A percentile compares a stretch with the other conserved stretches of the same genome.
phyloP scores from a whole-genome alignment of 2,329 filamentous ascomycete genomes.

The Hirsutella rhossiliensis region DNA sequence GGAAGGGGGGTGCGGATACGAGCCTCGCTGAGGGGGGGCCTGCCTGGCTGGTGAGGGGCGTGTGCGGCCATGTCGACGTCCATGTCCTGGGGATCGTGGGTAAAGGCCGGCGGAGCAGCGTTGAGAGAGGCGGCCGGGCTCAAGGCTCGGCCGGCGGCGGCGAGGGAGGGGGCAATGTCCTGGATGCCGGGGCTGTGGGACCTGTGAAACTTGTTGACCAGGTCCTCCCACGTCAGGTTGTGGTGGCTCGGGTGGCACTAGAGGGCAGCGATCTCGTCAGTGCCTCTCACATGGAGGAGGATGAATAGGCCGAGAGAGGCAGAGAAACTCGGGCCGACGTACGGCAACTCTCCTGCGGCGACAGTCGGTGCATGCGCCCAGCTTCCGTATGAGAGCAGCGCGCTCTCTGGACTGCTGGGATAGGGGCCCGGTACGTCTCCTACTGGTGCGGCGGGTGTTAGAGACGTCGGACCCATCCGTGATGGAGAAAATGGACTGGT shows the following conservation, averaged over 20 bases:
- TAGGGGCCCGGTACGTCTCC: conserved; percentile 46
- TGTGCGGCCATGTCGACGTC: conserved; percentile 33
- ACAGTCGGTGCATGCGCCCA: conserved; percentile 45
- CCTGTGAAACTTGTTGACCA: conserved; percentile 39
- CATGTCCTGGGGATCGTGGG: conserved; percentile 40
- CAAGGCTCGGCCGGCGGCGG: conserved; percentile 28
- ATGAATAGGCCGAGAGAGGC: neutral
- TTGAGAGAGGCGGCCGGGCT: conserved; percentile 29
- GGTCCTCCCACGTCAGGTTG: conserved; percentile 49
- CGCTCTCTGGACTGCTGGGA: conserved; percentile 46
- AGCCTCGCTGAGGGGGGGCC: conserved; percentile 30
- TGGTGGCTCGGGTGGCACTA: conserved; percentile 50
- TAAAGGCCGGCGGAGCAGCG: conserved; percentile 24
- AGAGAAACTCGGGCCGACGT: conserved; percentile 19
- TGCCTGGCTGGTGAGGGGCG: conserved; percentile 21
- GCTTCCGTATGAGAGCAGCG: conserved; percentile 46
- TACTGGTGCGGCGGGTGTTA: conserved; percentile 41
- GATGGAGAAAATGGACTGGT: conserved; percentile 42
- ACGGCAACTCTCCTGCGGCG: conserved; percentile 45
- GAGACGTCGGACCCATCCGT: conserved; percentile 42
- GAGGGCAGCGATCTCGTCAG: conserved; percentile 1
- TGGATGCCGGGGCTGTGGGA: conserved; percentile 38
- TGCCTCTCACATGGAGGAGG: neutral
- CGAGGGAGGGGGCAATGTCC: conserved; percentile 31
- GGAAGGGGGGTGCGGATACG: conserved; percentile 45